A percentile compares a stretch with the other conserved stretches of the same genome.
Conservation (phyloP, 148 eudicot species). For the Arctostaphylos glauca region DNA sequence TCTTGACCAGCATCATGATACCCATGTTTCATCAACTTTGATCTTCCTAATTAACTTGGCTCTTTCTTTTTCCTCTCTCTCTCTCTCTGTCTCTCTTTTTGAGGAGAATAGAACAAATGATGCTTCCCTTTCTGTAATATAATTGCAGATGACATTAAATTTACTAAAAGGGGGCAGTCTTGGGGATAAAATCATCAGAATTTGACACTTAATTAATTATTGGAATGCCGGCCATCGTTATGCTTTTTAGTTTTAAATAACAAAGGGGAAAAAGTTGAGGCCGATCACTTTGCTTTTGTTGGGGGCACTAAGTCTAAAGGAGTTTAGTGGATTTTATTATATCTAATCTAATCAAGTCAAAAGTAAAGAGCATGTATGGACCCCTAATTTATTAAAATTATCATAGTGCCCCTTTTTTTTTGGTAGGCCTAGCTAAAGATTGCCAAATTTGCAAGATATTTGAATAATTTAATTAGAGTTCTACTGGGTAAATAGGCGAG, state of each 20-base stretch:
- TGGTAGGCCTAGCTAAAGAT: neutral
- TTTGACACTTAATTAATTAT: slow-evolving; percentile 24
- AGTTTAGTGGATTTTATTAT: slow-evolving; percentile 49
- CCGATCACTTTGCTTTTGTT: slow-evolving; percentile 67
- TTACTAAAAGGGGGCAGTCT: slow-evolving; percentile 14
- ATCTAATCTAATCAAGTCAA: slow-evolving; percentile 18
- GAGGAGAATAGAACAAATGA: slow-evolving; percentile 20
- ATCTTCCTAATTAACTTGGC: neutral
- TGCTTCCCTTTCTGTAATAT: slow-evolving; percentile 22
- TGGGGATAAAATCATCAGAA: slow-evolving; percentile 25
- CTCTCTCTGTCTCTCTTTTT: slow-evolving; percentile 11
- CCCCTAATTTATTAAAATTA: neutral
- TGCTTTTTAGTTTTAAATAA: slow-evolving; percentile 30
- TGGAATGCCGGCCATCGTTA: slow-evolving; percentile 30
- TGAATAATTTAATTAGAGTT: too few relatives aligned
- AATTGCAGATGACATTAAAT: slow-evolving; percentile 24
- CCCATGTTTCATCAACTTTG: slow-evolving; percentile 41
- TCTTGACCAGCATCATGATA: slow-evolving; percentile 35
- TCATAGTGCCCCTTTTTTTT: slow-evolving; percentile 12
- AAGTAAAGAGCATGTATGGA: neutral
- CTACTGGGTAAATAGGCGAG: too few relatives aligned
- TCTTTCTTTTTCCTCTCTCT: slow-evolving; percentile 19
- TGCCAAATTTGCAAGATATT: neutral
- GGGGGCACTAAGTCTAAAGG: slow-evolving; percentile 61
- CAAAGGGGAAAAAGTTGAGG: slow-evolving; percentile 41